Evolutionary conservation across 371 early-diverging fungal genomes (phyloP), one percentile per base, ranked within the genome.

Genomic region (Mucor mucedo): DNA sequence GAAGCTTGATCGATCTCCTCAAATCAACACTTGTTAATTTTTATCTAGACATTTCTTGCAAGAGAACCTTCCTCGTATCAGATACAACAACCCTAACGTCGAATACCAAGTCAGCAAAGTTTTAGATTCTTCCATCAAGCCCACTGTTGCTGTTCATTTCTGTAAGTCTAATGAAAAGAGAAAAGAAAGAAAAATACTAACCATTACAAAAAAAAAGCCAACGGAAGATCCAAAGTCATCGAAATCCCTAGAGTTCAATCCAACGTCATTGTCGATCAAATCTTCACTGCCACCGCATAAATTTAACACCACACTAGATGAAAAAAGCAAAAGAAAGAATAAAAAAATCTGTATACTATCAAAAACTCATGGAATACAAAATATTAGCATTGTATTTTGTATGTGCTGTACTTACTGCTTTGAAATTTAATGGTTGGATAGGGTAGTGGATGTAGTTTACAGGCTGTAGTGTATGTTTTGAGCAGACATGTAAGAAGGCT

Each of bases 21-120:
- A 3, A 16, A n/a, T 7, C 6, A 13, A 35, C 21, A 21, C 21
- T 21, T 21, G 21, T 21, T 21, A 21, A 21, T 21, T 21, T 21
- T 1, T 21, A 21, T n/a, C 27, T 64, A 88, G 88, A 79, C 81
- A 86, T 65, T 88, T 88, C 59, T 70, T 82, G 38, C 80, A 81
- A 41, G 84, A 86, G 58, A 82, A 78, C 55, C 69, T 88, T 66
- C 88, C 88, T 28, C 76, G 85, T 53, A 79, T 88, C 58, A 80
- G 82, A 58, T 88, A 86, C 68, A 85, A 86, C 68, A 88, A 88
- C 59, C 88, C 88, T 2, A 28, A 61, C 6, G 71, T 88, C 13
- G 72, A 75, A 48, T 82, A 84, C 59, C 80, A 82, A 55, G 75
- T 88, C 27, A 64, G 64, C n/a, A 82, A 80, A 62, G 73, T 72